Base-by-base conservation (phyloP, 1,284 basidiomycete species). In the Ceratobasidium theobromae region DNA sequence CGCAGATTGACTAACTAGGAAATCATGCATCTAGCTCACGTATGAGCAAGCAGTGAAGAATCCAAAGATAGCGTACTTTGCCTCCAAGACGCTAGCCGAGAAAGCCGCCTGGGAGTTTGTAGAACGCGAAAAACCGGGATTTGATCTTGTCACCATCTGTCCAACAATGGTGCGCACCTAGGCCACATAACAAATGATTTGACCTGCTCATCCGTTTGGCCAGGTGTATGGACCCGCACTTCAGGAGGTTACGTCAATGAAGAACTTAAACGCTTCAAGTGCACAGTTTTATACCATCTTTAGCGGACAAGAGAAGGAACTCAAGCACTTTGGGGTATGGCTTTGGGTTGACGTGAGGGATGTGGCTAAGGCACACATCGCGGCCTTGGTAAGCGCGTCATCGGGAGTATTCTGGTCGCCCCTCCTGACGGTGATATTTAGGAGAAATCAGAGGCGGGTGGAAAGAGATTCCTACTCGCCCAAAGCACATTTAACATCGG, bases 71-170 rank as follows among this genome's bases (percentile, higher is more conserved):
- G 72, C 70, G 60, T 73, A 74, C 45, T 72, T 68, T 65, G 72
- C 69, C 3, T 70, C 70, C 16, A 76, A 76, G 69, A 73, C 53
- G 57, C 71, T 70, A 65, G 73, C 69, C 43, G 75, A 76, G 55
- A 30, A 54, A 32, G 66, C 69, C 0, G 70, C 70, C 12, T 71
- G 70, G 70, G 64, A 68, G 12, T 71, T 69, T 43, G 32, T 71
- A 0, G 57, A 71, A 48, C 38, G 65, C 27, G 57, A 68, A 23
- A 71, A 68, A 27, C 70, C 69, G 33, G 21, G 41, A 27, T 71
- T 68, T 38, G 57, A 69, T 16, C 21, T 71, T 41, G 57, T 65
- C 14, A 67, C 70, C 1, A 16, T 70, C 25, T 70, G 69, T 41
- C 69, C 69, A n/a, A 58, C 68, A 9, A 68, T 70, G 67, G 67